Evolutionary conservation across 768 basidiomycete genomes (phyloP), one percentile per base, ranked within the genome.

Genomic region (Antrodiella citrinella): DNA sequence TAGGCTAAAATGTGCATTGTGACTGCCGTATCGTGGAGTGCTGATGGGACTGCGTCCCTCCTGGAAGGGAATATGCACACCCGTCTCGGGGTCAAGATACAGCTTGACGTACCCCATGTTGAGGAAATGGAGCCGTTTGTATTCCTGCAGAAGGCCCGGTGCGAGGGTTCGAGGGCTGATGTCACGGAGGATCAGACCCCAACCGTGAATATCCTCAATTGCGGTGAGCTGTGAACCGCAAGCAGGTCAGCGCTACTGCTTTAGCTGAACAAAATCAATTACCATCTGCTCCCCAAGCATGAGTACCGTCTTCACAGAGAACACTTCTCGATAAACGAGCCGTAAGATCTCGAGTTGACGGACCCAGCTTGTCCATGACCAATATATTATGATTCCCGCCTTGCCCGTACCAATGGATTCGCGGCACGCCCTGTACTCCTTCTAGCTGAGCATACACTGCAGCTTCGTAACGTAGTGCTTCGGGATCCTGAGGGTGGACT

Each of bases 241-340:
- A 30, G 39, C n/a, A n/a, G 18, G 40, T 11, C 24, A 5, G 19
- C 10, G 20, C 23, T 19, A 42, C 21, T 22, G 19, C 30, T 13
- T 12, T 9, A 21, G 18, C 25, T 10, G 2, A 18, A 18, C 4
- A 24, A 11, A 5, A 11, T 5, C 19, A 23, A 50, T 42, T 35
- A 62, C 62, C 58, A 63, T 56, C 45, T 64, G 62, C 5, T 54
- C 45, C 9, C 44, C 59, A 0, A 64, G 45, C 59, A 63, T 57
- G 18, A 53, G 45, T 10, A 61, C 53, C 3, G 59, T 62, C 46
- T 57, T 59, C 19, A 61, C 15, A 4, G 52, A 25, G 21, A 64
- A 51, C 15, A 41, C 42, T 0, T 55, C 52, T 40, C 57, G 49
- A 48, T 59, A 64, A 3, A 59, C 18, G n/a, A 44, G 39, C 0